phyloP scores from a whole-genome alignment of 2,329 filamentous ascomycete genomes.

The Penicillium corylophilum region DNA sequence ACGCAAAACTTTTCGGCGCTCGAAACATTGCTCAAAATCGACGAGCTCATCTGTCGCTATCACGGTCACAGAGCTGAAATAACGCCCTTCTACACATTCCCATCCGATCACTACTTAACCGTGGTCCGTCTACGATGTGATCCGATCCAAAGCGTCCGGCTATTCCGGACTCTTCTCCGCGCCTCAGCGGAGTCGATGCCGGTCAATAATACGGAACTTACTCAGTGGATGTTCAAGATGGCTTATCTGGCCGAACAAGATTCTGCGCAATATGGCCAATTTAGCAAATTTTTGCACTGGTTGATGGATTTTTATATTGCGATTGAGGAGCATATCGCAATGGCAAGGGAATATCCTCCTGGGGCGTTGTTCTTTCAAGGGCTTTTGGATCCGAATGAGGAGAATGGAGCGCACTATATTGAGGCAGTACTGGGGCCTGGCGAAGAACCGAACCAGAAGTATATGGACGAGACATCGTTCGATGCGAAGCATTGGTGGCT shows the following conservation, averaged over 20 bases:
- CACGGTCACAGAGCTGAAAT: not conserved
- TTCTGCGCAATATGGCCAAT: not conserved
- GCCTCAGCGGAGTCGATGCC: conserved; percentile 41
- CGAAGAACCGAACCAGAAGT: conserved; percentile 18
- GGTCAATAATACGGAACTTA: conserved; percentile 34
- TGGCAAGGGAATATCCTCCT: conserved; percentile 11
- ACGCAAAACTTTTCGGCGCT: conserved; percentile 34
- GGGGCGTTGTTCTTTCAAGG: conserved; percentile 29
- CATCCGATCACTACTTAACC: conserved; percentile 35
- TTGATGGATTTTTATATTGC: conserved; percentile 36
- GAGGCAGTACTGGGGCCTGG: conserved; percentile 26
- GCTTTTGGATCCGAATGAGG: conserved; percentile 17
- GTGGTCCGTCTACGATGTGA: conserved; percentile 27
- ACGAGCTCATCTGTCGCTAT: conserved; percentile 30
- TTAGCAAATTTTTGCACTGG: conserved; percentile 34
- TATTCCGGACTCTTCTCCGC: conserved; percentile 38
- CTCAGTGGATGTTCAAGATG: conserved; percentile 36
- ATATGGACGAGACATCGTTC: conserved; percentile 26
- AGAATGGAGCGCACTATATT: conserved; percentile 25
- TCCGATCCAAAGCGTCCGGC: conserved; percentile 16
- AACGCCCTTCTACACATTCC: conserved; percentile 26
- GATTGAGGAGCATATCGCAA: conserved; percentile 27
- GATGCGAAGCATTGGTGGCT: conserved; percentile 1
- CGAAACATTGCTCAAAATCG: conserved; percentile 38
- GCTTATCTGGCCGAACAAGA: conserved; percentile 2